These are phyloP conservation scores for Potentilla sterilis DNA, from an alignment of 306 rosid genomes.

Conservation along the genomic window DNA sequence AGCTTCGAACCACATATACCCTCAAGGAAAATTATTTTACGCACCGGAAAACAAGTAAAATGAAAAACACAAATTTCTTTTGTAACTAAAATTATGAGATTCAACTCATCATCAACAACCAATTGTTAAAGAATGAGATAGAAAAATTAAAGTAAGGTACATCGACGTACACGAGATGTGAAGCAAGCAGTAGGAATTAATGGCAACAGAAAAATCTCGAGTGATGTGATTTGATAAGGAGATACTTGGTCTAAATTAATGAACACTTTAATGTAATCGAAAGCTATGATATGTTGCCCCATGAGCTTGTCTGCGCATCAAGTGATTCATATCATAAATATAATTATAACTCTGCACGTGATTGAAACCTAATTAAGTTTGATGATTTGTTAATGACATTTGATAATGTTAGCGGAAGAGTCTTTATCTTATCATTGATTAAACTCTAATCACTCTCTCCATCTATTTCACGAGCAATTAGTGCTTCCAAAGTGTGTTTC, in stretches of 20 bases:
- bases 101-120: neutral
- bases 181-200: neutral
- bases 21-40: too few species aligned
- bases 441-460: neutral
- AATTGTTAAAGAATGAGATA: neutral
- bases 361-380: neutral
- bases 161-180: neutral
- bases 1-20: too few species aligned
- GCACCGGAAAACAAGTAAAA: too few species aligned
- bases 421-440: constrained; percentile 43
- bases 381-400: constrained; percentile 15
- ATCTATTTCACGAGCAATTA: constrained; percentile 9
- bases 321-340: neutral
- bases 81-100: too few species aligned
- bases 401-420: constrained; percentile 29
- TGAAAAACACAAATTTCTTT: too few species aligned
- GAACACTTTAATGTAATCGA: neutral
- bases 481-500: neutral
- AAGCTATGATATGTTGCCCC: constrained; percentile 3
- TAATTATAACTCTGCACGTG: neutral
- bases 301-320: constrained; percentile 1
- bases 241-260: neutral
- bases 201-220: neutral
- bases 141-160: neutral
- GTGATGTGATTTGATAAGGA: neutral